phyloP scores from a whole-genome alignment of 805 yeast genomes.

The Kazachstania taianensis region DNA sequence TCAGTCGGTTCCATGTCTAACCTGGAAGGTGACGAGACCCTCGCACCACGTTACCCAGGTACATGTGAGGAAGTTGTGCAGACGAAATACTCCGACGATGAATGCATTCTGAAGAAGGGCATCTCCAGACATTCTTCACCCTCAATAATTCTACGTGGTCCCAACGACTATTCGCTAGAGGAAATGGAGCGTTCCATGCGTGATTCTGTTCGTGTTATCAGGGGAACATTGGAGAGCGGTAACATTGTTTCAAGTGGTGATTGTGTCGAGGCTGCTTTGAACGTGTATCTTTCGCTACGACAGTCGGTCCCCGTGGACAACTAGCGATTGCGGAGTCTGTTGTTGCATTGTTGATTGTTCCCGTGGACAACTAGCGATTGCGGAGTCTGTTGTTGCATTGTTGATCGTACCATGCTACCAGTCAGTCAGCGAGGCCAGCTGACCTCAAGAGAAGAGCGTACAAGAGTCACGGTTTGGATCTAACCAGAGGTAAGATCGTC shows the following conservation, averaged over 20 bases:
- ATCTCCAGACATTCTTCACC: slow-evolving; percentile 86
- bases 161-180: slow-evolving; percentile 89
- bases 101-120: slow-evolving; percentile 85
- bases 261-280: slow-evolving; percentile 94
- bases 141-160: slow-evolving; percentile 88
- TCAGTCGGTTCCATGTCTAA: slow-evolving; percentile 79
- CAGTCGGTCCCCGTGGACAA: slow-evolving; percentile 95
- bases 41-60: slow-evolving; percentile 78
- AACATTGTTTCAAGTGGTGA: slow-evolving; percentile 98
- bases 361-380: slow-evolving; percentile 96
- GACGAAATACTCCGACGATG: slow-evolving; percentile 89
- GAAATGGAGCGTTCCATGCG: slow-evolving; percentile 98
- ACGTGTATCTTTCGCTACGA: slow-evolving; percentile 93
- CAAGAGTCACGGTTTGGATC: slow-evolving; percentile 86
- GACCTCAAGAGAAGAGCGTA: slow-evolving; percentile 79
- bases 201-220: slow-evolving; percentile 88
- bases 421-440: slow-evolving; percentile 76
- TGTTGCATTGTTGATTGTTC: slow-evolving; percentile 75
- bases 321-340: slow-evolving; percentile 98
- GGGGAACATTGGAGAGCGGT: slow-evolving; percentile 91
- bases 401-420: slow-evolving; percentile 92
- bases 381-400: slow-evolving; percentile 89
- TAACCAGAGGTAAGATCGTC: slow-evolving; percentile 82
- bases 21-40: slow-evolving; percentile 91
- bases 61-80: slow-evolving; percentile 85